Base-by-base conservation (phyloP, 2,329 filamentous ascomycete species). In the Pyrenophora seminiperda region DNA sequence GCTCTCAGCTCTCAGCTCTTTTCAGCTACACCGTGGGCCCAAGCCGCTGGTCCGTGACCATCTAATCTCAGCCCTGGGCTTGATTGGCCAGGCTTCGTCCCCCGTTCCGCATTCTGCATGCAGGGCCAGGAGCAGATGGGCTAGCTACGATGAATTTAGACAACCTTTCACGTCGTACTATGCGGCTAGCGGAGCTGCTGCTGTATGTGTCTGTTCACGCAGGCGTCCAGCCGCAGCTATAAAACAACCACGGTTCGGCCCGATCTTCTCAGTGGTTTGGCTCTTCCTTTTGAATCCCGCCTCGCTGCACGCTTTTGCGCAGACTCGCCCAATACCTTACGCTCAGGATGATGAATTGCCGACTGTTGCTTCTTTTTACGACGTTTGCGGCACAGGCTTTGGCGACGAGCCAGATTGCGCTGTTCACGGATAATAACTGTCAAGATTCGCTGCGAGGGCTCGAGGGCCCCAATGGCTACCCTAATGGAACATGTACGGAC, bases 391-490 rank as follows among this genome's bases (percentile, higher is more conserved):
- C 22, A 20, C 29, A 11, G 1, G 10, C 36, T 13, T 9, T 44
- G 9, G 34, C 47, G 3, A 20, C 42, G 7, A 56, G 50, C 27
- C 46, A 53, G 19, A 48, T 59, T 10, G 50, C 55, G 1, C 49
- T 55, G 14, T 59, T 61, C 43, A 15, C 44, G 0, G 58, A 61
- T 10, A 20, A 22, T 4, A 48, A 46, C 13, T 59, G 58, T 18
- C 41, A 53, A 36, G 19, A 53, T 7, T 59, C 55, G 3, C 9
- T 53, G 11, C 33, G 47, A 19, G 50, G 47, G 9, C 18, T 61
- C 2, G 49, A 54, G n/a, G 53, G 53, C 2, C 53, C 55, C 1
- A 61, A 61, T 20, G 58, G 58, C 11, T 59, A 61, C 27, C 58
- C 58, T 0, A 54, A 59, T 34, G 58, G 58, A 2, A 56, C 53